A percentile compares a stretch with the other conserved stretches of the same genome.
Conservation (phyloP, 306 rosid species). For the Quercus alba region DNA sequence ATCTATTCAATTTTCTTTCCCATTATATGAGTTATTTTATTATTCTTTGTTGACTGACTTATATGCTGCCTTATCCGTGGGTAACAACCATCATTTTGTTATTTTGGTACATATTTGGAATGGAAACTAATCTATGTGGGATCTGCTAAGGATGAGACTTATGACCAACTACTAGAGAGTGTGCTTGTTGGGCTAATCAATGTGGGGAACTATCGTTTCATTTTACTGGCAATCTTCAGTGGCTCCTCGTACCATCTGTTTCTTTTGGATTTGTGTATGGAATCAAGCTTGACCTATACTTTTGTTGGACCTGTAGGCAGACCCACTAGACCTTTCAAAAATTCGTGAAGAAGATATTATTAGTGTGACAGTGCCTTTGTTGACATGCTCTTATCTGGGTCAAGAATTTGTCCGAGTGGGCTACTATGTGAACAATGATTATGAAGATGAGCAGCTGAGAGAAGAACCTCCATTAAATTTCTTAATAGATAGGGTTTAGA, state of each 20-base stretch:
- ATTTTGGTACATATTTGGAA: conserved; percentile 59
- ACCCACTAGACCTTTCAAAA: conserved; percentile 90
- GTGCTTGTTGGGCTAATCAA: conserved; percentile 94
- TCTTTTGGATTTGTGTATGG: neutral
- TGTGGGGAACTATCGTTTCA: conserved; percentile 88
- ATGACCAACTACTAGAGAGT: conserved; percentile 86
- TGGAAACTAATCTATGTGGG: conserved; percentile 96
- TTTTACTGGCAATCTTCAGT: conserved; percentile 58
- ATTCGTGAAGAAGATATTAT: conserved; percentile 92
- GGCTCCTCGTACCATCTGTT: neutral
- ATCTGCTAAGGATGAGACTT: conserved; percentile 91
- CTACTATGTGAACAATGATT: conserved; percentile 92
- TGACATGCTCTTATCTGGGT: conserved; percentile 87
- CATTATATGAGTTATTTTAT: neutral
- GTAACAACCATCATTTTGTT: conserved; percentile 5
- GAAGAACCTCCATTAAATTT: conserved; percentile 90
- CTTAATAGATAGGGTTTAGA: conserved; percentile 66
- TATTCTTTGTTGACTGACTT: neutral
- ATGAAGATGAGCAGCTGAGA: conserved; percentile 84
- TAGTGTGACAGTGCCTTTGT: conserved; percentile 76
- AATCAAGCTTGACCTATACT: neutral
- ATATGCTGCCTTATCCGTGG: neutral
- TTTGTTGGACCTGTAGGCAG: conserved; percentile 51
- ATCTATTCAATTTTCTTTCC: neutral
- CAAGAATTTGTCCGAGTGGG: conserved; percentile 90